Evolutionary conservation across 1,139 yeast genomes (phyloP), one percentile per base, ranked within the genome.

Genomic region (Blastobotrys elegans): DNA sequence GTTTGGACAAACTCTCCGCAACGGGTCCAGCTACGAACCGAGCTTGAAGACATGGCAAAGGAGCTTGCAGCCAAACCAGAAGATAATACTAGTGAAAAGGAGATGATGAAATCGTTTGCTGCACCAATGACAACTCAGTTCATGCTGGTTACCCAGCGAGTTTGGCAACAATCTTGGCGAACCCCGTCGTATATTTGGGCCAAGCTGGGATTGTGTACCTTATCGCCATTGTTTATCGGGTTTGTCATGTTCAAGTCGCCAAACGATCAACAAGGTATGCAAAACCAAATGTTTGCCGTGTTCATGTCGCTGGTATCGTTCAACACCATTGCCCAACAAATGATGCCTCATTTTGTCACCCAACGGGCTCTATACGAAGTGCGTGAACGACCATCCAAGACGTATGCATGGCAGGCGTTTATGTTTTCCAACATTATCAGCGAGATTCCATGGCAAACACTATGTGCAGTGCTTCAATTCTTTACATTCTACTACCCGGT

Each of bases 331-430:
- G 63, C 81, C 48, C 84, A 85, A 65, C 95, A 87, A 65, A 77
- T 81, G 71, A 70, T 86, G 60, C 94, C 95, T 38, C 71, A 76
- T 49, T 86, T 74, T 61, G 82, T 83, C 43, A 65, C 69, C 42
- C 95, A 84, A 66, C 79, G 96, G 68, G 80, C 80, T 57, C 70
- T 89, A 42, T 89, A 86, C 63, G 96, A 87, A 64, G 90, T 83
- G 13, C 79, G 96, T 63, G 97, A 89, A 66, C 79, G 95, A 37
- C 96, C 96, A 8, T 81, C 78, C 53, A 79, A 71, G 70, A 80
- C 71, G 37, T 85, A 72, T 55, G 69, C 79, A 2, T 79, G 95
- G 94, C 56, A 71, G 66, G 74, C 79, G 50, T 71, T 75, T 66
- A 67, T 87, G 54, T 56, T 73, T 29, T 78, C 86, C 20, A 90